phyloP scores from a whole-genome alignment of 192 early-diverging fungal genomes.

The Spizellomyces punctatus region DNA sequence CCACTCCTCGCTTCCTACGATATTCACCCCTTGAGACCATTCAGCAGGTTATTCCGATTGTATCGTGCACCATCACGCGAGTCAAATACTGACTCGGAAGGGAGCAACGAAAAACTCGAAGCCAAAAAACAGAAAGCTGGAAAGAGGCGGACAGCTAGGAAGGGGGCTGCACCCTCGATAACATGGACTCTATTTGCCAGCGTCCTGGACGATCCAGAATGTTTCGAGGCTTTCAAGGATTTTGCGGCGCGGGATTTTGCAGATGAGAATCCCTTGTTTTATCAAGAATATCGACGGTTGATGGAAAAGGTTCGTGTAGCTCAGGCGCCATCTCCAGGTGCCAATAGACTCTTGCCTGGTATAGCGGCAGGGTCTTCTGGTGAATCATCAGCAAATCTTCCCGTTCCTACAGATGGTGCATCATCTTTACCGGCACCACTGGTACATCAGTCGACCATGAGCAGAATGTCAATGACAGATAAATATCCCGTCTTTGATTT shows the following conservation, averaged over 20 bases:
- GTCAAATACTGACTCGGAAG: constrained; percentile 1
- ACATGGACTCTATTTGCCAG: constrained; percentile 33
- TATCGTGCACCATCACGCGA: constrained; percentile 21
- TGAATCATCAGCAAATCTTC: not conserved
- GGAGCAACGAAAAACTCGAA: constrained; percentile 17
- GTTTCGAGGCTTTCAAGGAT: constrained; percentile 37
- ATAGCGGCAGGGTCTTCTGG: not conserved
- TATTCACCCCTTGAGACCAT: constrained; percentile 5
- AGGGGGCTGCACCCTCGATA: not conserved
- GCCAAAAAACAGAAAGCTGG: not conserved
- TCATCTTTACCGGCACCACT: not conserved
- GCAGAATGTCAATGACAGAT: constrained; percentile 2
- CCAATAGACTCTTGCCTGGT: not conserved
- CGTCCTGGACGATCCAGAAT: constrained; percentile 28
- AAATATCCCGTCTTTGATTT: constrained; percentile 35
- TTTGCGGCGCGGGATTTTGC: constrained; percentile 40
- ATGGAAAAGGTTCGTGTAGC: constrained; percentile 34
- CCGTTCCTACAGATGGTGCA: not conserved
- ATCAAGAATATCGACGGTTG: constrained; percentile 35
- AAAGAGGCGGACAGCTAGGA: not conserved
- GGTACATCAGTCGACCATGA: not conserved
- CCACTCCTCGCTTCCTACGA: constrained; percentile 25
- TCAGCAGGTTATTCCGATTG: constrained; percentile 6
- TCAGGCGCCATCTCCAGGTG: constrained; percentile 4
- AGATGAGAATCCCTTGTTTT: constrained; percentile 40